Evolutionary conservation across 805 yeast species (phyloP).

Genomic region (Ogataea siamensis): DNA sequence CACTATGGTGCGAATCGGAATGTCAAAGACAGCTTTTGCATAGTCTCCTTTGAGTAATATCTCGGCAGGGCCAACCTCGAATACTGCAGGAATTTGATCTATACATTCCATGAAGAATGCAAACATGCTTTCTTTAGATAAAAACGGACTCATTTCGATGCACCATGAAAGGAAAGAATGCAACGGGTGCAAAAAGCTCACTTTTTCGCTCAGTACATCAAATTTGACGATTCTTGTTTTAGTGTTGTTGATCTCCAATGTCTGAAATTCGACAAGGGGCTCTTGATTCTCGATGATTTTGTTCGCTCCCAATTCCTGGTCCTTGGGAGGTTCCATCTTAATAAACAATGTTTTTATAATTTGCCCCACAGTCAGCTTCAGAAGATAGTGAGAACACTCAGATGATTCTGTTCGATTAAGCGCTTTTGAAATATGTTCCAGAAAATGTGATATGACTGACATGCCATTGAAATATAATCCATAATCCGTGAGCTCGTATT

Average conservation of each 20-base stretch:
- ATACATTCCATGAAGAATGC: slow-evolving; percentile 13
- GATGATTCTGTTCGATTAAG: slow-evolving; percentile 28
- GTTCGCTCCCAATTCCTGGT: slow-evolving; percentile 3
- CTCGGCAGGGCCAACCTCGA: slow-evolving; percentile 1
- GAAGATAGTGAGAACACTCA: slow-evolving; percentile 12
- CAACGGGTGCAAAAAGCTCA: slow-evolving; percentile 77
- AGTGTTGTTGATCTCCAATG: slow-evolving; percentile 23
- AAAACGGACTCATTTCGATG: slow-evolving; percentile 47
- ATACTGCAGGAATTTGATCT: slow-evolving; percentile 10
- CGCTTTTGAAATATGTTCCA: slow-evolving; percentile 51
- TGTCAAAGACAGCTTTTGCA: slow-evolving; percentile 51
- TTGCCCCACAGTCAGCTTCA: slow-evolving; percentile 13
- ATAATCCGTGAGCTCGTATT: slow-evolving; percentile 86
- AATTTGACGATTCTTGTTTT: slow-evolving; percentile 35
- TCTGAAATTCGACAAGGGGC: slow-evolving; percentile 20
- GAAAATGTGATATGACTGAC: slow-evolving; percentile 63
- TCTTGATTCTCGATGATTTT: slow-evolving; percentile 27
- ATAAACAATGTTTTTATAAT: slow-evolving; percentile 16
- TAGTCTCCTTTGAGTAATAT: slow-evolving; percentile 18
- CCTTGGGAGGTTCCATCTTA: slow-evolving; percentile 10
- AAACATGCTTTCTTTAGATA: slow-evolving; percentile 14
- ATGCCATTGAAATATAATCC: slow-evolving; percentile 65
- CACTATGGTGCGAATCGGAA: slow-evolving; percentile 74
- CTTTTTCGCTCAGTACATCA: slow-evolving; percentile 44
- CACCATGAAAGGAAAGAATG: slow-evolving; percentile 73